Conservation (phyloP, 495 filamentous ascomycete species). For the Xylaria scruposa region DNA sequence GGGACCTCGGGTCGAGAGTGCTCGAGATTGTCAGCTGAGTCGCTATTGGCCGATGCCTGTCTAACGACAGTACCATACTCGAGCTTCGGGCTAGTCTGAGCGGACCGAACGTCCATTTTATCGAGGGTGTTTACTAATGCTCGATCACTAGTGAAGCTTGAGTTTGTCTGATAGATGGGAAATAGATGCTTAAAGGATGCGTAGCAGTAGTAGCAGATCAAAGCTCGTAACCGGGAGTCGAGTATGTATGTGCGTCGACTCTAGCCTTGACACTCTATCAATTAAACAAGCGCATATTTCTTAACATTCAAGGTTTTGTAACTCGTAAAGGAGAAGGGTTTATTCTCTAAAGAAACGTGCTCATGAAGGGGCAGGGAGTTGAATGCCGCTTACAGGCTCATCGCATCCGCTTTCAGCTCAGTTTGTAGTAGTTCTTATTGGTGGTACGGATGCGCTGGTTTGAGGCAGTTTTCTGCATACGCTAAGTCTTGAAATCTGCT, state of each 20-base stretch:
- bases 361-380: neutral
- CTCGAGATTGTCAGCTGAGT: slow-evolving; percentile 6
- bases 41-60: neutral
- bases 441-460: slow-evolving; percentile 2
- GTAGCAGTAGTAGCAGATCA: neutral
- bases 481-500: neutral
- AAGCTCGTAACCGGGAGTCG: neutral
- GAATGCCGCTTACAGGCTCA: neutral
- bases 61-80: slow-evolving; percentile 11
- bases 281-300: neutral
- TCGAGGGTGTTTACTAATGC: neutral
- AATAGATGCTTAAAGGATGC: neutral
- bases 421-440: neutral
- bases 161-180: neutral
- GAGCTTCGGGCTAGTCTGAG: neutral
- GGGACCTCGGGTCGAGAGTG: neutral
- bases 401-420: neutral
- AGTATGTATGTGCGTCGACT: neutral
- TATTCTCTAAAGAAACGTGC: neutral
- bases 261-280: neutral
- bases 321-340: neutral
- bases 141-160: neutral
- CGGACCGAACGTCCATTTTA: neutral
- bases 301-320: neutral
- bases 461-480: slow-evolving; percentile 15